Evolutionary conservation across 495 filamentous ascomycete genomes (phyloP).

Genomic region (Penicillium arizonense): DNA sequence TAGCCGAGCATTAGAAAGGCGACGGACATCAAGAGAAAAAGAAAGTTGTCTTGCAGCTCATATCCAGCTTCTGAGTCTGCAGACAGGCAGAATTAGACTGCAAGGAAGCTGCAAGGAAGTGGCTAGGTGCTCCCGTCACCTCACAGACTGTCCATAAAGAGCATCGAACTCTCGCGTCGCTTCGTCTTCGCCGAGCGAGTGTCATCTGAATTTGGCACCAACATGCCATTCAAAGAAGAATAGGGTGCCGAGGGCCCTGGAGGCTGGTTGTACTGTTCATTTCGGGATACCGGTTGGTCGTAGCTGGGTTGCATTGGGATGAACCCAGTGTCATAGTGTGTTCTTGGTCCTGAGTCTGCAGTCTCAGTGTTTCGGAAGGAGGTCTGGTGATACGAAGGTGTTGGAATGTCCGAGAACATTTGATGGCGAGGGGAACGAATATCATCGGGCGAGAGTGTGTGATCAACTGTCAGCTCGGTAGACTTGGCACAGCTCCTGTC

Average conservation of each 20-base stretch:
- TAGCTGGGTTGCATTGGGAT: constrained; percentile 62
- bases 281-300: constrained; percentile 31
- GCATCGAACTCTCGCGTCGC: constrained; percentile 58
- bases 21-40: background rate
- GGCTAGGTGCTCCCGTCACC: background rate
- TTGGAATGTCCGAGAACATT: constrained; percentile 69
- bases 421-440: constrained; percentile 65
- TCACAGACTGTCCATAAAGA: constrained; percentile 45
- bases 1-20: constrained; percentile 5
- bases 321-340: constrained; percentile 55
- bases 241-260: constrained; percentile 29
- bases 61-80: too few relatives aligned
- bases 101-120: constrained; percentile 2
- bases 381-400: constrained; percentile 62
- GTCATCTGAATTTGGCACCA: constrained; percentile 37
- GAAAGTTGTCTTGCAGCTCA: too few relatives aligned
- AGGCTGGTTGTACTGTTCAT: constrained; percentile 28
- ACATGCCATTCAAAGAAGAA: constrained; percentile 39
- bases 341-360: constrained; percentile 25
- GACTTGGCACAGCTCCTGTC: constrained; percentile 6
- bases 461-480: constrained; percentile 45
- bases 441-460: constrained; percentile 54
- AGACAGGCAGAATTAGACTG: background rate
- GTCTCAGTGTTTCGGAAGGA: constrained; percentile 43
- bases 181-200: constrained; percentile 47